Percentiles rank a stretch among this genome's conserved stretches.
These are phyloP conservation scores for Aspergillus neotritici DNA, from an alignment of 2,329 filamentous ascomycete species.

Conservation along the genomic window DNA sequence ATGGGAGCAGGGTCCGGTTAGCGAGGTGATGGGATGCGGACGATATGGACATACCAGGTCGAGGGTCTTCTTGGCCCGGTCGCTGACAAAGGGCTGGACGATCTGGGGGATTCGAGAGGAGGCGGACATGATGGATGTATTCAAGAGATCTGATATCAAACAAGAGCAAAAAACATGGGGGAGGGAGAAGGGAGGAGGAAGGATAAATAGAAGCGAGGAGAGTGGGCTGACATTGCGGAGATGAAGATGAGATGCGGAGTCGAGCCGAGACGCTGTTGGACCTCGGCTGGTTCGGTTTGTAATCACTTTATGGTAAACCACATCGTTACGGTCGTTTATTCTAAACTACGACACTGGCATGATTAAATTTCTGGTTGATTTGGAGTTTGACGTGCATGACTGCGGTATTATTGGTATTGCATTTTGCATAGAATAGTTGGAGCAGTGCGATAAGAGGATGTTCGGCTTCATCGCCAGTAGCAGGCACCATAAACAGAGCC, in stretches of 20 bases:
- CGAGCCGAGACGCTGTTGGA: slow-evolving; percentile 24
- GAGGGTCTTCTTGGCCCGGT: slow-evolving; percentile 74
- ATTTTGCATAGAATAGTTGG: too few species aligned
- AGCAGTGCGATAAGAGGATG: too few species aligned
- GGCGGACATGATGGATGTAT: slow-evolving; percentile 42
- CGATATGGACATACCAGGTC: slow-evolving; percentile 54
- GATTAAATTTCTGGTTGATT: too few species aligned
- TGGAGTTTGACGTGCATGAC: too few species aligned
- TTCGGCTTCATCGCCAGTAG: not conserved
- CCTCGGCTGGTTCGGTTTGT: slow-evolving; percentile 20
- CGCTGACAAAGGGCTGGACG: slow-evolving; percentile 65
- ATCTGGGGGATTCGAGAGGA: slow-evolving; percentile 53
- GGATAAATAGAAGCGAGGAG: not conserved
- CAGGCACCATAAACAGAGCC: not conserved
- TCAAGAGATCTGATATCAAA: slow-evolving; percentile 3
- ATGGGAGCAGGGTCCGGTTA: not conserved
- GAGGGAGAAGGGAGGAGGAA: not conserved
- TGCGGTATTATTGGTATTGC: too few species aligned
- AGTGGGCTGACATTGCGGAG: slow-evolving; percentile 4
- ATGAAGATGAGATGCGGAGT: slow-evolving; percentile 11
- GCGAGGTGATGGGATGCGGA: not conserved
- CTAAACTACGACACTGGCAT: too few species aligned
- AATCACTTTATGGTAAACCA: not conserved
- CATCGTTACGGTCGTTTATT: too few species aligned
- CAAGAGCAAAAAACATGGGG: not conserved